These are phyloP conservation scores for Potentilla sterilis DNA, from an alignment of 306 rosid species.

Conservation along the genomic window DNA sequence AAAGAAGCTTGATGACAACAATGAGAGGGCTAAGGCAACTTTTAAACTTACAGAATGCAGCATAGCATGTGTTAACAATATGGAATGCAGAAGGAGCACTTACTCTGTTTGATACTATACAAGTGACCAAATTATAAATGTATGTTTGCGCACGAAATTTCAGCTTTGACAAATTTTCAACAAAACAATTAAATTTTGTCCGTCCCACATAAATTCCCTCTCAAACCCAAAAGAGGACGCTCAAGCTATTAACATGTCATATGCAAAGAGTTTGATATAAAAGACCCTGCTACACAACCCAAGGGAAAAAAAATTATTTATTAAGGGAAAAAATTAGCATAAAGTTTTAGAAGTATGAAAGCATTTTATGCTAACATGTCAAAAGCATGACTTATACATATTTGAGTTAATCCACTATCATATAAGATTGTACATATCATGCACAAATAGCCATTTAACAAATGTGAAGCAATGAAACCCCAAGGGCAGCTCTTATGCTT, in stretches of 20 bases:
- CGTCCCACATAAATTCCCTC: not conserved
- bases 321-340: not conserved
- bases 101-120: not conserved
- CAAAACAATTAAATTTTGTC: not conserved
- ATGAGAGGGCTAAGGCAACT: not conserved
- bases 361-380: not conserved
- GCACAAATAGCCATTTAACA: not conserved
- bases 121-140: not conserved
- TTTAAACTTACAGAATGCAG: not conserved
- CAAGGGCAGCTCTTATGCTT: not conserved
- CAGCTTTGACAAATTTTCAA: not conserved
- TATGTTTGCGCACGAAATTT: not conserved
- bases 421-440: not conserved
- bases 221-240: not conserved
- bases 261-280: not conserved
- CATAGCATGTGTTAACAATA: not conserved
- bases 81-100: not conserved
- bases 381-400: not conserved
- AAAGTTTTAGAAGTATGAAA: not conserved
- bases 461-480: not conserved
- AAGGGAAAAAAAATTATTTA: not conserved
- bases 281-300: not conserved
- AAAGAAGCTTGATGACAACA: conserved; percentile 5
- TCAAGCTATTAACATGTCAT: not conserved
- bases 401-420: not conserved